Base-by-base conservation (phyloP, 1,284 basidiomycete genomes). In the Sanghuangporus sanghuang region DNA sequence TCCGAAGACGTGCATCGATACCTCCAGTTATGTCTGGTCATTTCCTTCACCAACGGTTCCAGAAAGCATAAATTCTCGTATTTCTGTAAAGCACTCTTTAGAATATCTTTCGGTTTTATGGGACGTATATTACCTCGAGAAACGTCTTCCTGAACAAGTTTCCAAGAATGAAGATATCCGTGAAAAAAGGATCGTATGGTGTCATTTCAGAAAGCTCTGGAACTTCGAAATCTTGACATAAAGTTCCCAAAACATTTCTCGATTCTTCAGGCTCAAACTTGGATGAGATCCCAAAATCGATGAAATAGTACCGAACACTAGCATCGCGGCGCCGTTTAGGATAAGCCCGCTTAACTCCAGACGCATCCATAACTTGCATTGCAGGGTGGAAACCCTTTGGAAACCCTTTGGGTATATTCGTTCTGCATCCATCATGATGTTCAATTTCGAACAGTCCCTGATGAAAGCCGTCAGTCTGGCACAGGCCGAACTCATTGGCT, bases 391-490 rank as follows among this genome's bases (percentile, higher is more conserved):
- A 66, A 1, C 70, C 69, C 1, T 66, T 18, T 73, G 73, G 54
- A 71, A 66, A 1, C 70, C 69, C 1, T 66, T 18, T 0, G 73
- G 73, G 46, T 69, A 75, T 23, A 74, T 62, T 1, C 65, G 18
- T 2, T 55, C 52, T 0, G 66, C 71, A 50, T 74, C 73, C 71
- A 74, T 72, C 71, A 73, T 71, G 59, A 74, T 69, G n/a, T 61
- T 53, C 16, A 40, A 21, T 5, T 23, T 4, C 5, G 50, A 23
- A 23, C 39, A 55, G 32, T 54, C 52, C 14, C 60, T 50, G 18
- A 38, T 32, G 8, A 35, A 39, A 14, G 18, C 6, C 6, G 7
- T 23, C 6, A 57, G 55, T 7, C 1, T 18, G 27, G 7, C 12
- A n/a, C 12, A 39, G 8, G 40, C 14, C n/a, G 23, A 11, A 9